phyloP scores from a whole-genome alignment of 805 yeast genomes.

The Candida anglica region DNA sequence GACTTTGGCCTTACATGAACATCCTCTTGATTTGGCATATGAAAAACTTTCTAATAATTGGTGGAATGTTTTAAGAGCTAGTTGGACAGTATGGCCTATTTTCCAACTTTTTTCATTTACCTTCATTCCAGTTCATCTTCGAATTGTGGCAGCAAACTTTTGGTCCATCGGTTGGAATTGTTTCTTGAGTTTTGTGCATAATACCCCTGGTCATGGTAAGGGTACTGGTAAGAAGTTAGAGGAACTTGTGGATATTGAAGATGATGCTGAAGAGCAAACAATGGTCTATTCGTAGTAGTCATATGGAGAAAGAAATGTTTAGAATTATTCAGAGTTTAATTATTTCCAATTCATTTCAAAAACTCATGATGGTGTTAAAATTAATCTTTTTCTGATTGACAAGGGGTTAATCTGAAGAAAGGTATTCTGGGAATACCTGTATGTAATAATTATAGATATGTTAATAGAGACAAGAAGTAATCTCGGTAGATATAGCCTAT shows the following conservation, averaged over 20 bases:
- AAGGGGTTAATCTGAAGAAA: too few species aligned
- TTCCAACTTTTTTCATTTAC: constrained; percentile 35
- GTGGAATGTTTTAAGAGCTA: constrained; percentile 37
- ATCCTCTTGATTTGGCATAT: constrained; percentile 27
- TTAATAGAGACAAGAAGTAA: too few species aligned
- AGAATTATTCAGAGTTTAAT: too few species aligned
- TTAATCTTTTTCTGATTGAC: too few species aligned
- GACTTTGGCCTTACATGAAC: constrained; percentile 28
- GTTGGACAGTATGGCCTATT: constrained; percentile 42
- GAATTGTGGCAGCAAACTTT: constrained; percentile 33
- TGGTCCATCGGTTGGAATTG: constrained; percentile 43
- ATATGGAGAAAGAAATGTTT: too few species aligned
- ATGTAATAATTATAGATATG: too few species aligned
- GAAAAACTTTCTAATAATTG: constrained; percentile 34
- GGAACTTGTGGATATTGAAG: constrained; percentile 37
- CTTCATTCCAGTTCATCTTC: constrained; percentile 35
- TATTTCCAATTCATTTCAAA: too few species aligned
- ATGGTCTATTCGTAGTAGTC: constrained; percentile 21
- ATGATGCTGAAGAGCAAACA: constrained; percentile 28
- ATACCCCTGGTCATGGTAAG: constrained; percentile 37
- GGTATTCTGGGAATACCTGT: too few species aligned
- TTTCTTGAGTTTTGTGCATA: constrained; percentile 45
- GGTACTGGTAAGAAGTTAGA: constrained; percentile 33
- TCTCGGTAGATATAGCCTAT: too few species aligned
- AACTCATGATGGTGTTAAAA: too few species aligned